phyloP scores from a whole-genome alignment of 192 early-diverging fungal genomes.

The Obelidium mucronatum region DNA sequence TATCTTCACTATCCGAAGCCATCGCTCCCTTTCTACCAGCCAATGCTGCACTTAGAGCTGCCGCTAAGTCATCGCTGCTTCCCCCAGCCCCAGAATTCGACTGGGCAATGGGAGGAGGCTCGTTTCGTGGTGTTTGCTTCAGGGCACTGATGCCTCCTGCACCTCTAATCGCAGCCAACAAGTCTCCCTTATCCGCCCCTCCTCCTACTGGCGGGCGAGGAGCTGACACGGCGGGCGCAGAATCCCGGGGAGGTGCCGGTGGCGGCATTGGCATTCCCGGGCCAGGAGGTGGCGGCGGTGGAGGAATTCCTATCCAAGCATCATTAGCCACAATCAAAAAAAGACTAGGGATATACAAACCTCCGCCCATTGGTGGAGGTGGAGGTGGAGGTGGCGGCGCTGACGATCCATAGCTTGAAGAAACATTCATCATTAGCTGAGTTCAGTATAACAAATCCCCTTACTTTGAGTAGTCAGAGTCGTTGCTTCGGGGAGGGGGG shows the following conservation, averaged over 20 bases:
- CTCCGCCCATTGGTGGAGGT: constrained; percentile 14
- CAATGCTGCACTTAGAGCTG: constrained; percentile 42
- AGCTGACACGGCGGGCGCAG: constrained; percentile 1
- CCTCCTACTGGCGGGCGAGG: background rate
- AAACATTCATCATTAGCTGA: background rate
- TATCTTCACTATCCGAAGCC: constrained; percentile 43
- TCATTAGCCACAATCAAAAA: too few relatives aligned
- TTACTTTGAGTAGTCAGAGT: background rate
- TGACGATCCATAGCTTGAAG: background rate
- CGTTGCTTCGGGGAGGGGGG: constrained; percentile 12
- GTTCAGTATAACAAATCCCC: too few relatives aligned
- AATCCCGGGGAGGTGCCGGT: constrained; percentile 22
- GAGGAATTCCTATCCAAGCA: constrained; percentile 4
- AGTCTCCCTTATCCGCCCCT: constrained; percentile 21
- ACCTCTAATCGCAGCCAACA: constrained; percentile 44
- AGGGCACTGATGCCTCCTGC: constrained; percentile 41
- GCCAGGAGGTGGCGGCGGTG: constrained; percentile 41
- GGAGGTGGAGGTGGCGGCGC: constrained; percentile 29
- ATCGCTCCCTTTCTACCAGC: constrained; percentile 25
- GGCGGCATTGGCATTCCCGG: constrained; percentile 34
- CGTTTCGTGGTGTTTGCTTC: constrained; percentile 26
- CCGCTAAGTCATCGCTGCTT: constrained; percentile 43
- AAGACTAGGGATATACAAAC: too few relatives aligned
- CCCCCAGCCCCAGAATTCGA: constrained; percentile 11
- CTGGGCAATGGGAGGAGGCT: constrained; percentile 21